Percentiles rank a stretch among this genome's conserved stretches.
Evolutionary conservation across 164 flowering plant species (phyloP).

Genomic region (Nelumbo lutea): DNA sequence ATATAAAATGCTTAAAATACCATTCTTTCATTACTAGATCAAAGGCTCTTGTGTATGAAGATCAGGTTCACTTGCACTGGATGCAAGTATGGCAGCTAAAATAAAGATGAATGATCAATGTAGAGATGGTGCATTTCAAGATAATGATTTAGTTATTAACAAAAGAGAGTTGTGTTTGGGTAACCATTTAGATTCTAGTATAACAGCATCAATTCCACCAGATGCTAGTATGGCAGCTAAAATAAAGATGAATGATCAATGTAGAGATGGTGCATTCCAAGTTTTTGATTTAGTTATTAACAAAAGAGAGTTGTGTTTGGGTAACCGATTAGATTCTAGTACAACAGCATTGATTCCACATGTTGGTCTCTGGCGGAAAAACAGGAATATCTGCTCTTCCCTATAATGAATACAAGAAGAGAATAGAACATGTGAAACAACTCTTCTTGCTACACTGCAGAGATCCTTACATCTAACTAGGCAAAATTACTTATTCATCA

Average conservation of each 20-base stretch:
- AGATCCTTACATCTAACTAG: constrained; percentile 3
- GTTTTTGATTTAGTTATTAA: background rate
- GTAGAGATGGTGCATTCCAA: background rate
- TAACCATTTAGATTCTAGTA: background rate
- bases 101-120: too few species aligned
- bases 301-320: background rate
- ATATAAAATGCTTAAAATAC: too few species aligned
- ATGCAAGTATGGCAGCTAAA: too few species aligned
- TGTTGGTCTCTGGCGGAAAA: background rate
- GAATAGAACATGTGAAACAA: background rate
- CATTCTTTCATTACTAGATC: too few species aligned
- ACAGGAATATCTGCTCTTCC: background rate
- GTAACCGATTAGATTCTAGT: background rate
- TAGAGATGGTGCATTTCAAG: background rate
- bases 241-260: too few species aligned
- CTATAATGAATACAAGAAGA: background rate
- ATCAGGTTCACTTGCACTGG: background rate
- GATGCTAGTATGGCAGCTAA: too few species aligned
- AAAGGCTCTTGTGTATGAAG: too few species aligned
- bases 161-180: background rate
- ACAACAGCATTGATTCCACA: background rate
- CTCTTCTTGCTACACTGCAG: constrained; percentile 1
- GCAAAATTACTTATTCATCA: constrained; percentile 43
- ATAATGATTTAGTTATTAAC: background rate
- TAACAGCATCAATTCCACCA: background rate